Evolutionary conservation across 1,139 yeast species (phyloP).

Genomic region (Yamadazyma atmosphaerica): DNA sequence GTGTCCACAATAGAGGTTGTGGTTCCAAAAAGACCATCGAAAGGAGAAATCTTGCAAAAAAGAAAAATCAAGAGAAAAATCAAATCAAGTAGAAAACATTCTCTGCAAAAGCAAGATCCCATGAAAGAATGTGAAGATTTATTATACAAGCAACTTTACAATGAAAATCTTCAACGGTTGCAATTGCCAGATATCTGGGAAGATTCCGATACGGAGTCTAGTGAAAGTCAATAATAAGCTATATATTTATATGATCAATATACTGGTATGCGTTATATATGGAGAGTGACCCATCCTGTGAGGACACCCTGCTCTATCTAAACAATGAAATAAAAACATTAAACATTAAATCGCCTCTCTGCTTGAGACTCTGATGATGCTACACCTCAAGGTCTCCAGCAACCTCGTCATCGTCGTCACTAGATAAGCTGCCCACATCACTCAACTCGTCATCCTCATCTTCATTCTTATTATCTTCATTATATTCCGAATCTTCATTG

Average conservation of each 20-base stretch:
- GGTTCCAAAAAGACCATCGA: slow-evolving; percentile 5
- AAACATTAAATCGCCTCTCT: no score
- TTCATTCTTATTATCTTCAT: slow-evolving; percentile 39
- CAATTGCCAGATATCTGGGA: slow-evolving; percentile 1
- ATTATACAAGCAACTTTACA: background rate
- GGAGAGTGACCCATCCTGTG: background rate
- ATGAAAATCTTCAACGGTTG: background rate
- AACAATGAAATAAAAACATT: background rate
- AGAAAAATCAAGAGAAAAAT: slow-evolving; percentile 1
- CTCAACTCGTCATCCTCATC: slow-evolving; percentile 50
- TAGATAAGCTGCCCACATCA: slow-evolving; percentile 50
- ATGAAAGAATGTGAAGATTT: slow-evolving; percentile 2
- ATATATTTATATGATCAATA: background rate
- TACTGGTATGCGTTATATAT: background rate
- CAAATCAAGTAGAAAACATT: slow-evolving; percentile 1
- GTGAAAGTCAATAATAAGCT: no score
- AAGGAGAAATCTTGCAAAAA: slow-evolving; percentile 1
- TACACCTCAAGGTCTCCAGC: slow-evolving; percentile 21
- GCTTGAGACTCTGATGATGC: no score
- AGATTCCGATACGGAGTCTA: no score
- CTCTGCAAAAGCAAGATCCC: background rate
- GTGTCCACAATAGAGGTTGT: background rate
- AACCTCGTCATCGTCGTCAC: slow-evolving; percentile 43
- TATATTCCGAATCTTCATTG: slow-evolving; percentile 39
- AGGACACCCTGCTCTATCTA: background rate